Base-by-base conservation (phyloP, 1,139 yeast species). In the Blastobotrys indianensis region DNA sequence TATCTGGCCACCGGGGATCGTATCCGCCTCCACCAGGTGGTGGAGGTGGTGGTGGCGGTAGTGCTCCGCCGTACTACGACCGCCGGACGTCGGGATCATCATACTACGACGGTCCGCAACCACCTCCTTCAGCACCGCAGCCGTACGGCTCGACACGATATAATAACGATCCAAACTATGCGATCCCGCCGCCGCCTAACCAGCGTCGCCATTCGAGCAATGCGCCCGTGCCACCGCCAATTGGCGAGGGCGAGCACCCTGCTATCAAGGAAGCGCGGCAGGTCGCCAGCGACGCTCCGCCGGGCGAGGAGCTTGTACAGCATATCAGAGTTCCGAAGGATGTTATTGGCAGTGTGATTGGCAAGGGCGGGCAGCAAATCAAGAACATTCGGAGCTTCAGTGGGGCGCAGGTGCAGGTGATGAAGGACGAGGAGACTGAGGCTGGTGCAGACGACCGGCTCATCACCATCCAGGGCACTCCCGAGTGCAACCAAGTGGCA, bases 271-370 rank as follows among this genome's bases (percentile, higher is more conserved):
- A 47, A 30, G 58, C 60, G 2, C 60, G 57, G 35, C 46, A 41
- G 28, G 53, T 47, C 31, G 62, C 63, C 2, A 54, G 51, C 38
- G 48, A 48, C 8, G 60, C 61, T 2, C 54, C 53, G 7, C 65
- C 63, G 5, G 70, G 64, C 12, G 82, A 79, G 50, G 76, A 75
- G 55, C 70, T 72, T 52, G 75, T 76, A 49, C 88, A 85, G 63
- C 90, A 84, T 51, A 70, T 86, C 2, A 81, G 69, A 55, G 87
- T 87, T 39, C 90, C 94, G 33, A 83, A 84, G 59, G 76, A 77
- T 39, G 82, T 74, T 63, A 90, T 86, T 41, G 96, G 96, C 0
- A 79, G 86, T 33, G 83, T 87, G 16, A 87, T 87, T 54, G 96
- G 96, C 6, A 85, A 82, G 65, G 87, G 87, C 34, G 96, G 96